These are phyloP conservation scores for Cryptosporidium meleagridis DNA, from an alignment of 169 alveolate genomes.

Conservation along the genomic window DNA sequence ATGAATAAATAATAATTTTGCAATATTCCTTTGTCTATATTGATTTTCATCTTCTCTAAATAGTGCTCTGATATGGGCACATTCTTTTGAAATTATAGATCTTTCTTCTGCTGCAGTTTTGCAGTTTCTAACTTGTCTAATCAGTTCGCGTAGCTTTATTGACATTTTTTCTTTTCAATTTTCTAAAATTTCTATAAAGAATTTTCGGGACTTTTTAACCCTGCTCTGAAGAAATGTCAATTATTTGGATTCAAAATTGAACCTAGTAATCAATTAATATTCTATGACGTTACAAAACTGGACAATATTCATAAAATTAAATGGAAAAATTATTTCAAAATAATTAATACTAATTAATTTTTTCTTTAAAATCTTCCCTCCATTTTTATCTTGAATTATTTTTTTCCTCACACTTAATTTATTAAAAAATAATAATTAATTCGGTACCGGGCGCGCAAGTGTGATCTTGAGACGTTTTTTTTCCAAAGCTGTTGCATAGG, in stretches of 20 bases:
- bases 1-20: constrained; percentile 96
- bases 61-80: constrained; percentile 97
- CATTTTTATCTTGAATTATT: neutral
- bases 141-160: constrained; percentile 94
- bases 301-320: neutral
- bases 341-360: neutral
- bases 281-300: neutral
- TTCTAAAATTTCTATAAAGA: neutral
- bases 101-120: constrained; percentile 99
- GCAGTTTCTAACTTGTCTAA: constrained; percentile 97
- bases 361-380: neutral
- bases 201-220: neutral
- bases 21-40: constrained; percentile 95
- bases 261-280: neutral
- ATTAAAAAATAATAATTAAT: neutral
- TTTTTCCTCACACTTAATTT: constrained; percentile 7
- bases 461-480: constrained; percentile 52
- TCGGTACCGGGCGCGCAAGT: constrained; percentile 63
- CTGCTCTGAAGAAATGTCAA: neutral
- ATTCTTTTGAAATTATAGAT: constrained; percentile 97
- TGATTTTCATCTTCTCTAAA: constrained; percentile 89
- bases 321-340: neutral
- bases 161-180: constrained; percentile 77
- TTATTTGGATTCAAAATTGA: neutral
- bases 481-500: neutral